A percentile compares a stretch with the other conserved stretches of the same genome.
phyloP scores from a whole-genome alignment of 2,329 filamentous ascomycete genomes.

The Penicillium sp. region DNA sequence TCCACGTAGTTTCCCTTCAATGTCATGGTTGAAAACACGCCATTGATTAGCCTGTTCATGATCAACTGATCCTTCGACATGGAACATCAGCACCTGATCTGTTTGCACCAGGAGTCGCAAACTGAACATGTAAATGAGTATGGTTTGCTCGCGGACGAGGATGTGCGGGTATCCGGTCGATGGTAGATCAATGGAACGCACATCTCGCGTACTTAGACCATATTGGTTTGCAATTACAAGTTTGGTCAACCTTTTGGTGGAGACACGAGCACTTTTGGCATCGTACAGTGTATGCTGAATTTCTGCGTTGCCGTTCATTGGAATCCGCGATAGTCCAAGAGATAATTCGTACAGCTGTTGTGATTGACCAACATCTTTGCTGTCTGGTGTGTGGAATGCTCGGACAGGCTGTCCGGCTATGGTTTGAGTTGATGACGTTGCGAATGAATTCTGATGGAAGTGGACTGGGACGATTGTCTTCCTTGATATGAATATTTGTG shows the following conservation, averaged over 20 bases:
- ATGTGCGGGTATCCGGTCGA: not conserved
- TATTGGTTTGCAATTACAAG: not conserved
- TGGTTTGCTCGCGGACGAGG: not conserved
- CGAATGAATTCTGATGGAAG: not conserved
- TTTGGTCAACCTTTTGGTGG: not conserved
- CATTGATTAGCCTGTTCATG: not conserved
- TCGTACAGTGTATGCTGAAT: not conserved
- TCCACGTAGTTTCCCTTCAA: conserved; percentile 25
- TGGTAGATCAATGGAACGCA: not conserved
- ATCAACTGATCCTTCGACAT: not conserved
- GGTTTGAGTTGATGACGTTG: not conserved
- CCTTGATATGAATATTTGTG: not conserved
- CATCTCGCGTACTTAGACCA: not conserved
- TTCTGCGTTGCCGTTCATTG: not conserved
- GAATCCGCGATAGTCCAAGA: not conserved
- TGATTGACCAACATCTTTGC: not conserved
- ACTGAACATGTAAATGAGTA: not conserved
- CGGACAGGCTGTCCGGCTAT: not conserved
- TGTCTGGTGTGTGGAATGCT: not conserved
- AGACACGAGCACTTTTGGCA: not conserved
- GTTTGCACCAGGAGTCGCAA: not conserved
- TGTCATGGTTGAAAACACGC: conserved; percentile 11
- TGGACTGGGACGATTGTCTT: not conserved
- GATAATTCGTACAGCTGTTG: not conserved
- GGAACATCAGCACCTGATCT: not conserved